Evolutionary conservation across 805 yeast species (phyloP), one percentile per base, ranked within the genome.

Genomic region (Metschnikowia peoriensis): DNA sequence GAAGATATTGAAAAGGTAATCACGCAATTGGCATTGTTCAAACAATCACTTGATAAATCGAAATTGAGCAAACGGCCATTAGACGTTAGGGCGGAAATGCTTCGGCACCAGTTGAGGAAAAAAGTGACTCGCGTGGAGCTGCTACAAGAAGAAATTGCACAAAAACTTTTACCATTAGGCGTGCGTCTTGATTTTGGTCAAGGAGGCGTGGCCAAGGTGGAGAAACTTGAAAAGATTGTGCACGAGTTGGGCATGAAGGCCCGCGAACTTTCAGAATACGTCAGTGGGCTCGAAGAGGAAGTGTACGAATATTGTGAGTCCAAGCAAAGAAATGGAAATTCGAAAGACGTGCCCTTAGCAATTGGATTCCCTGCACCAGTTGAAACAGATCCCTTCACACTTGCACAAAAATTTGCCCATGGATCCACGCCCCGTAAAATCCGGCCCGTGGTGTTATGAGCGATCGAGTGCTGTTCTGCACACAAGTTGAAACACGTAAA

Each of bases 121-220:
- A 72, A 72, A 52, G 54, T 69, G 15, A 53, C 56, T 2, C 52
- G 52, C 1, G 63, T 71, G 35, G 58, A 62, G 49, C 38, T 48
- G 11, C 58, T 66, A 10, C 66, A 65, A 38, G 64, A 64, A 14
- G 57, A 66, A 35, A 52, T 70, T 9, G 48, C 63, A 32, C 50
- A 58, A 27, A 58, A 58, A 41, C 52, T 75, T 59, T 62, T 74
- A 54, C 73, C 76, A 1, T 56, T 73, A 9, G 73, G 72, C 48
- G 69, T 72, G 2, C 62, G 59, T 41, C 45, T 56, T 6, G 48
- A 55, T 14, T 41, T 60, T 2, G 58, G 61, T 34, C 61, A 61
- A 9, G 49, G 57, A 6, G 52, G 62, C 16, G 51, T 66, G 14
- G 61, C 59, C 6, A 66, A 66, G 45, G 56, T 69, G 44, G 57